phyloP scores from a whole-genome alignment of 306 rosid species.

The Citrullus amarus region DNA sequence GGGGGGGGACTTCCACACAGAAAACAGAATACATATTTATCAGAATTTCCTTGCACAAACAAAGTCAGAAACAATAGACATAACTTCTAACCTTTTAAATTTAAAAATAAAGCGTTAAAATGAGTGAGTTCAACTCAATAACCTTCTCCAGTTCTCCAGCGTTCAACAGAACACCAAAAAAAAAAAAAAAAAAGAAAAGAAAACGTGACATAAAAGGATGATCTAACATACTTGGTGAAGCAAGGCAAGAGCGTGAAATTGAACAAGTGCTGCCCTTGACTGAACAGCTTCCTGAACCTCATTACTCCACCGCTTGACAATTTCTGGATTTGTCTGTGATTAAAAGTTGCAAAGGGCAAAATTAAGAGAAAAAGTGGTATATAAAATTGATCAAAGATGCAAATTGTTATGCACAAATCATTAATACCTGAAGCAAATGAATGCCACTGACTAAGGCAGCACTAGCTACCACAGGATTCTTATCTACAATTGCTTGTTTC shows the following conservation, averaged over 20 bases:
- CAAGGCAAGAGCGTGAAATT: conserved; percentile 88
- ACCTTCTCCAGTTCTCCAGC: neutral
- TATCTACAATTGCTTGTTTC: conserved; percentile 96
- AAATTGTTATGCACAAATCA: neutral
- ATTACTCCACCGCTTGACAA: conserved; percentile 98
- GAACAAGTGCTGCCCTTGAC: conserved; percentile 98
- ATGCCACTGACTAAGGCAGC: conserved; percentile 96
- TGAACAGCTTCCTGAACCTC: conserved; percentile 99
- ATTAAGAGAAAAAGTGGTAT: neutral
- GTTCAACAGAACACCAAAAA: neutral
- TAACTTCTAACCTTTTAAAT: neutral
- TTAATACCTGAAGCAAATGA: conserved; percentile 87
- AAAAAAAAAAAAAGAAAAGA: neutral
- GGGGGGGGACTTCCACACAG: neutral
- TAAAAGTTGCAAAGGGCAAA: neutral
- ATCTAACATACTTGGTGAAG: conserved; percentile 74
- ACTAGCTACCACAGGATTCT: conserved; percentile 98
- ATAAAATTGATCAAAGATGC: conserved; percentile 4
- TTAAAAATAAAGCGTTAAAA: neutral
- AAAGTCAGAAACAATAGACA: neutral
- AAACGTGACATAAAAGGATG: conserved; percentile 12
- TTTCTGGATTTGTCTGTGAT: conserved; percentile 85
- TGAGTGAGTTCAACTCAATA: neutral
- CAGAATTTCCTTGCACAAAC: neutral
- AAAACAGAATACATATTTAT: neutral